phyloP scores from a whole-genome alignment of 352 stramenopile genomes.

The Pilasporangium apinafurcum region DNA sequence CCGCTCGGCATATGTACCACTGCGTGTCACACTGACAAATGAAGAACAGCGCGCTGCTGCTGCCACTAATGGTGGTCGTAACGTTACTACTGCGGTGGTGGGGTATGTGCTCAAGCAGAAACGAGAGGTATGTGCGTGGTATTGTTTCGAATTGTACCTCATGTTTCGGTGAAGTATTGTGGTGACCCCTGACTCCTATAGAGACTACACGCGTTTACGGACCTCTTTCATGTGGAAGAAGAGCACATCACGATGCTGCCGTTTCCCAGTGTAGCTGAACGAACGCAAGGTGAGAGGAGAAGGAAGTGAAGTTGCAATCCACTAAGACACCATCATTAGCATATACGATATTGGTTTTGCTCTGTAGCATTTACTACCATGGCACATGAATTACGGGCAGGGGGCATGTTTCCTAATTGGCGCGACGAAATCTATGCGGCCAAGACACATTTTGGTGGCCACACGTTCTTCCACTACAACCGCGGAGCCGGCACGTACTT shows the following conservation, averaged over 20 bases:
- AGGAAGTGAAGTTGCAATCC: no score
- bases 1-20: conserved; percentile 31
- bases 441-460: conserved; percentile 31
- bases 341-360: neutral
- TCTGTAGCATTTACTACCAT: conserved; percentile 33
- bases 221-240: conserved; percentile 22
- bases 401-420: conserved; percentile 43
- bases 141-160: neutral
- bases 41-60: conserved; percentile 12
- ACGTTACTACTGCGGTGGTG: conserved; percentile 21
- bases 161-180: neutral
- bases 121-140: conserved; percentile 13
- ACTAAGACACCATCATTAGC: no score
- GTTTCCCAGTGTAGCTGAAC: conserved; percentile 19
- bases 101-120: conserved; percentile 27
- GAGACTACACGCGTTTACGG: conserved; percentile 22
- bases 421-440: conserved; percentile 59
- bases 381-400: conserved; percentile 29
- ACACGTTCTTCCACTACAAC: conserved; percentile 54
- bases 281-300: conserved; percentile 7
- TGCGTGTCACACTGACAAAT: conserved; percentile 37
- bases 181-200: no score
- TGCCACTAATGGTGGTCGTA: conserved; percentile 6
- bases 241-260: conserved; percentile 22
- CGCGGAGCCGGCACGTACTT: conserved; percentile 59